Evolutionary conservation across 2,329 filamentous ascomycete species (phyloP), one percentile per base, ranked within the genome.

Genomic region (Aureobasidium lini): DNA sequence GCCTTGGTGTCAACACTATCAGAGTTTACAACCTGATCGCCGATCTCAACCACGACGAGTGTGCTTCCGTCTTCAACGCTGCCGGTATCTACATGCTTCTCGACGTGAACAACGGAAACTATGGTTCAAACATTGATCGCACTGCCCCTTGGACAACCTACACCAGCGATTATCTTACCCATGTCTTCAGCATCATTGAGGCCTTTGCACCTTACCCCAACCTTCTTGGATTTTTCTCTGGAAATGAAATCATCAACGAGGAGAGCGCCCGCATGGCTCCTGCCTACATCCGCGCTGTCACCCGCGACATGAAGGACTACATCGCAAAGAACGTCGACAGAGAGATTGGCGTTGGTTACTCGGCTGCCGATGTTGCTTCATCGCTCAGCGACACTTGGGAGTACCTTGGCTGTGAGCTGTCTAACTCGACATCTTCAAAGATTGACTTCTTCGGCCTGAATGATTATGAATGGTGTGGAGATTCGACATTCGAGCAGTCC

Each of bases 331-430:
- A 87, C 64, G 71, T 77, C 4, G 64, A 75, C 40, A 81, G 85
- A 56, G 65, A 73, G 28, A 87, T 88, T 61, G 84, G 84, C 6
- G 84, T 88, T 32, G 85, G 85, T 36, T 88, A 88, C 75, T 85
- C 83, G 16, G 84, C 85, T 59, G 88, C 88, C 50, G 88, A 92
- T 70, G 89, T 93, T 44, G 85, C 88, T 62, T 75, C 81, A 1
- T 83, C 89, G 44, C 81, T 92, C 28, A 79, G 85, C 69, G 89
- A 92, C 67, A 87, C 83, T 58, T 91, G 81, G 83, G 84, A 87
- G 70, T 92, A 89, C 75, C 79, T 91, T 75, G 81, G 87, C 70
- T 92, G 88, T 75, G 76, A 80, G 39, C 68, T 70, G 42, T 67
- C 72, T 66, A 70, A 73, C 28, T 78, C 83, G 62, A 78, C 81